These are phyloP conservation scores for Exobasidium cylindrosporum DNA, from an alignment of 1,284 basidiomycete species.

Conservation along the genomic window DNA sequence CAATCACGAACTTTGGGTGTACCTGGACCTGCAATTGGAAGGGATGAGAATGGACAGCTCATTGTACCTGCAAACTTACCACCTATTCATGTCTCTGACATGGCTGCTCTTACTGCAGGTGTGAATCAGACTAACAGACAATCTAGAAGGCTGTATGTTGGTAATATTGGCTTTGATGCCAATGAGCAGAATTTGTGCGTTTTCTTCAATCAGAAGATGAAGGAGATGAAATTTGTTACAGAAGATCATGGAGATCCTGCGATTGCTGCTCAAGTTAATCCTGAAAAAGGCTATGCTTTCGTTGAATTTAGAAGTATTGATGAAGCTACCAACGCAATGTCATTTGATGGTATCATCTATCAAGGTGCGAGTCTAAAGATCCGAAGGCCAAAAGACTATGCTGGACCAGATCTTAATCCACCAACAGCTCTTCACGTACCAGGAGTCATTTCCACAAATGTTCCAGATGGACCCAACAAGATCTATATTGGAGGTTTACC, in stretches of 20 bases:
- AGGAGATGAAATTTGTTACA: conserved; percentile 65
- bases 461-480: conserved; percentile 96
- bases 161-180: conserved; percentile 86
- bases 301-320: conserved; percentile 88
- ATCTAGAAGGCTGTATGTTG: conserved; percentile 89
- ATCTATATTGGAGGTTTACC: conserved; percentile 95
- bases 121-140: conserved; percentile 62
- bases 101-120: conserved; percentile 15
- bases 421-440: conserved; percentile 75
- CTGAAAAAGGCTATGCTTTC: conserved; percentile 96
- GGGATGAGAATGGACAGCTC: conserved; percentile 19
- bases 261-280: conserved; percentile 87
- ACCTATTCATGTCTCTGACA: conserved; percentile 63
- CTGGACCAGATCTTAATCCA: conserved; percentile 63
- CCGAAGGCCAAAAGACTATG: conserved; percentile 93
- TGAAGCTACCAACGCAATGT: conserved; percentile 92
- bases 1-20: conserved; percentile 73
- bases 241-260: conserved; percentile 67
- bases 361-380: conserved; percentile 88
- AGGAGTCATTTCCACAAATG: conserved; percentile 87
- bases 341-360: conserved; percentile 94
- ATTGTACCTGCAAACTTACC: conserved; percentile 69
- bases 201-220: conserved; percentile 95
- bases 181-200: conserved; percentile 83
- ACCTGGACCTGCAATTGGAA: conserved; percentile 13